Conservation (phyloP, 768 basidiomycete species). For the Amanita muscaria region DNA sequence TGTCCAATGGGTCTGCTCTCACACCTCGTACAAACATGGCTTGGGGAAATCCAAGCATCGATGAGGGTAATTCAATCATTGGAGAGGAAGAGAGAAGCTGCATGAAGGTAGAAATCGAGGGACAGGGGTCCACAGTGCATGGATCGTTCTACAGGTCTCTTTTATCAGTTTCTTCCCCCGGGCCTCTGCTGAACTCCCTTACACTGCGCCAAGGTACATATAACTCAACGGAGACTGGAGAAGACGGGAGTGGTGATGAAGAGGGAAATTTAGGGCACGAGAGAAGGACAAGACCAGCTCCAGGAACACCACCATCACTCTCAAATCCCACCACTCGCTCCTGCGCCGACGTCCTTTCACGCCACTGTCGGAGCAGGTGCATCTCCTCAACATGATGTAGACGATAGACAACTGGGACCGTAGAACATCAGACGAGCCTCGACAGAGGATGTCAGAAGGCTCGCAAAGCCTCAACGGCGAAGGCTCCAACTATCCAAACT, state of each 20-base stretch:
- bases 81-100: slow-evolving; percentile 51
- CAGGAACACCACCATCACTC: slow-evolving; percentile 5
- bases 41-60: not conserved
- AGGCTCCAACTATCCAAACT: slow-evolving; percentile 84
- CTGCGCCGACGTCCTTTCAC: slow-evolving; percentile 29
- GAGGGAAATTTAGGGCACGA: slow-evolving; percentile 1
- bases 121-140: slow-evolving; percentile 47
- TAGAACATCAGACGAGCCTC: not conserved
- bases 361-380: slow-evolving; percentile 15
- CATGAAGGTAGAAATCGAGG: slow-evolving; percentile 59
- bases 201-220: not conserved
- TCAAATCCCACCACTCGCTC: slow-evolving; percentile 17
- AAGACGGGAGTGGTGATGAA: not conserved
- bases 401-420: not conserved
- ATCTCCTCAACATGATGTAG: not conserved
- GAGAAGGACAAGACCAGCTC: not conserved
- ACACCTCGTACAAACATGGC: slow-evolving; percentile 1
- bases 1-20: not conserved
- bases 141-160: slow-evolving; percentile 1
- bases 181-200: not conserved
- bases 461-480: slow-evolving; percentile 92
- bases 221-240: not conserved
- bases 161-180: slow-evolving; percentile 3
- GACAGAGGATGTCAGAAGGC: too few species aligned
- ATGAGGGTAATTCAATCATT: slow-evolving; percentile 26